Evolutionary conservation across 352 stramenopile species (phyloP), one percentile per base, ranked within the genome.

Genomic region (Saprolegnia diclina): DNA sequence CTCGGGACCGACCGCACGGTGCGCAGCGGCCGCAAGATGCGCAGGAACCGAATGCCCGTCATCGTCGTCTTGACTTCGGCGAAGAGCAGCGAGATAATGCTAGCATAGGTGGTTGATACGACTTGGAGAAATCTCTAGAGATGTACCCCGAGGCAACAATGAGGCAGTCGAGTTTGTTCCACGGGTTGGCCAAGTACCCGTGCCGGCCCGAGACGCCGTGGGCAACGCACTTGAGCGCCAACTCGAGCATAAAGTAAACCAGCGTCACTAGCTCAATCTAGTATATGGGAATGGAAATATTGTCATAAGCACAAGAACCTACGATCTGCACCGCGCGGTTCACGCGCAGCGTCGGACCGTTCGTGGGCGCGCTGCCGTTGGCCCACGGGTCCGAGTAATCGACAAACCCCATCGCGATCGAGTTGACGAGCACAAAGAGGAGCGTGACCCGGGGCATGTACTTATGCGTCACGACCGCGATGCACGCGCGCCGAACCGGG

Each of bases 151-250:
- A 86, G 13, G 94, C 54, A 56, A 98, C 92, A 40, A 97, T 89
- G 35, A 95, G 73, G 69, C 97, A 97, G 69, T 98, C 92, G 37
- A 98, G 79, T n/a, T 91, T 73, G 57, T 98, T 98, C 92, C 91
- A 98, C 5, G 74, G 74, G 72, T 98, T 89, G 5, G 79, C 72
- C 0, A 90, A 69, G 69, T 97, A 97, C 14, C 77, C 81, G 2
- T 84, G 80, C 29, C 79, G 72, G 4, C 76, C 79, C 0, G 74
- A 71, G 5, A 87, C 37, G 0, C 92, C 92, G 73, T 96, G 80
- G 0, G 88, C 87, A 18, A 97, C 72, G 50, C 97, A 91, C 73
- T 98, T 98, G 19, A 98, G 67, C 10, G 87, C 42, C 18, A 82
- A 84, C 68, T 98, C 94, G 0, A 85, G 35, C 0, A 85, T 85